Percentiles rank a stretch among this genome's conserved stretches.
phyloP scores from a whole-genome alignment of 202 grass and related monocot species.

The Schoenoplectus triqueter region DNA sequence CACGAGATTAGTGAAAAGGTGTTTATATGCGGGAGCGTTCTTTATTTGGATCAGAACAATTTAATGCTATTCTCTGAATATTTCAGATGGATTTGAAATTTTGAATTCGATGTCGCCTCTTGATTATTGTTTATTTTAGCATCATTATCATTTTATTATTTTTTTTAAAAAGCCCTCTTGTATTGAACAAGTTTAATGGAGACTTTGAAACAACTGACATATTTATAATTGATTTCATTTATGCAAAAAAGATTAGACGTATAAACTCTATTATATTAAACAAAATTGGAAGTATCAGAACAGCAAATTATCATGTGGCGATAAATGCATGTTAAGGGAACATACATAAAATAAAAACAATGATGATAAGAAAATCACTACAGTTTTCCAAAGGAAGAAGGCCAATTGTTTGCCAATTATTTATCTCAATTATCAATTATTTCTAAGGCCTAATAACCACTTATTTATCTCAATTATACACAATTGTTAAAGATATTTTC shows the following conservation, averaged over 20 bases:
- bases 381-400: background rate
- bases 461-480: too few species aligned
- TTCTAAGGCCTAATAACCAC: background rate
- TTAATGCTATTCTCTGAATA: conserved; percentile 14
- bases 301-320: background rate
- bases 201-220: background rate
- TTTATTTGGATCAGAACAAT: conserved; percentile 32
- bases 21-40: conserved; percentile 33
- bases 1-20: conserved; percentile 35
- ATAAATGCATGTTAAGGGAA: background rate
- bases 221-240: background rate
- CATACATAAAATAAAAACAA: background rate
- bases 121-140: background rate
- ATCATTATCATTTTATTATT: background rate
- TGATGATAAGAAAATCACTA: background rate
- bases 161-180: background rate
- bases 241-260: background rate
- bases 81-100: background rate
- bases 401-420: background rate
- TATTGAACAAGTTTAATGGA: background rate
- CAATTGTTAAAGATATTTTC: too few species aligned
- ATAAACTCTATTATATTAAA: background rate
- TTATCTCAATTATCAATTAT: background rate
- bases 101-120: background rate
- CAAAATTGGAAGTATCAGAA: background rate